phyloP scores from a whole-genome alignment of 2,329 filamentous ascomycete species.

The Biscogniauxia sp. region DNA sequence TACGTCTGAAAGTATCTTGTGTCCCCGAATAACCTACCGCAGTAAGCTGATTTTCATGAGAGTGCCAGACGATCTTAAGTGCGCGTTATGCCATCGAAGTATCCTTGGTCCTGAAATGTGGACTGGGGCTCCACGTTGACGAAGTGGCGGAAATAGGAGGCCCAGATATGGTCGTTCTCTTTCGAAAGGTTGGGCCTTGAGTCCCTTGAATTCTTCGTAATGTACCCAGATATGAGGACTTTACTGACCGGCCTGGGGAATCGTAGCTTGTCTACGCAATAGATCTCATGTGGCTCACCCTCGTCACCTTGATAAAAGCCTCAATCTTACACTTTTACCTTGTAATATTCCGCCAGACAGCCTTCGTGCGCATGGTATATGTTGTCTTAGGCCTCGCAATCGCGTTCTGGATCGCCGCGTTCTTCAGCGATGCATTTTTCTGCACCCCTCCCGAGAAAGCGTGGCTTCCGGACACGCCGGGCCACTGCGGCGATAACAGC shows the following conservation, averaged over 20 bases:
- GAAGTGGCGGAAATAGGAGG: constrained; percentile 9
- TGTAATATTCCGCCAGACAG: constrained; percentile 9
- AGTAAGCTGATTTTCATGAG: not conserved
- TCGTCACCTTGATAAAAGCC: constrained; percentile 14
- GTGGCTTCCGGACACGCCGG: constrained; percentile 6
- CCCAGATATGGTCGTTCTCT: constrained; percentile 3
- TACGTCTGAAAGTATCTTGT: not conserved
- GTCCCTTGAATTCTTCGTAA: not conserved
- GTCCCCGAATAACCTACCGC: not conserved
- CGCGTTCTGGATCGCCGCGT: constrained; percentile 8
- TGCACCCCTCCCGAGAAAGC: constrained; percentile 7
- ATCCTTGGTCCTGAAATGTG: constrained; percentile 11
- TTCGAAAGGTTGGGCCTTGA: constrained; percentile 1
- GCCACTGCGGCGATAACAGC: constrained; percentile 7
- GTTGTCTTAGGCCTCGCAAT: constrained; percentile 3
- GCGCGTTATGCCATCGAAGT: constrained; percentile 14
- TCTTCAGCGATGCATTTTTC: constrained; percentile 11
- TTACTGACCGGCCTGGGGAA: too few relatives aligned
- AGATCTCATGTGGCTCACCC: constrained; percentile 11
- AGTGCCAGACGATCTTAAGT: constrained; percentile 7
- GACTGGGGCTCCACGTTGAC: constrained; percentile 12
- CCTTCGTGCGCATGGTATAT: constrained; percentile 6
- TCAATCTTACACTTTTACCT: constrained; percentile 19
- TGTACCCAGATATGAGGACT: not conserved
- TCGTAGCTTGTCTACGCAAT: constrained; percentile 6